These are phyloP conservation scores for Calonectria leucothoes DNA, from an alignment of 2,329 filamentous ascomycete genomes.

Conservation along the genomic window DNA sequence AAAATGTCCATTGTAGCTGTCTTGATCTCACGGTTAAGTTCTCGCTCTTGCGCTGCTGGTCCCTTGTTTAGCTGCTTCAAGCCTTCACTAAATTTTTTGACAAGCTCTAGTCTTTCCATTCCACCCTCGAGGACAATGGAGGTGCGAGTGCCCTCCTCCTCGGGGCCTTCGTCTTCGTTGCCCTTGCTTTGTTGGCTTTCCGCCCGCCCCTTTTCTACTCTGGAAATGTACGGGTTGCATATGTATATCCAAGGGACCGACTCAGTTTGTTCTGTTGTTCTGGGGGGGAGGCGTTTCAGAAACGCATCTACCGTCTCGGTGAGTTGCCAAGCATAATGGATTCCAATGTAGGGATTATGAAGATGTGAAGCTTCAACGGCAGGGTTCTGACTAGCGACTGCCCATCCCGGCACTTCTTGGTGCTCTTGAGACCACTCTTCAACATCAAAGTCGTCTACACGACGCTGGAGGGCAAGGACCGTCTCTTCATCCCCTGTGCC, in stretches of 20 bases:
- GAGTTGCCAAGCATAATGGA: constrained; percentile 69
- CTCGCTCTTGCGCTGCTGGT: constrained; percentile 52
- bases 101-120: constrained; percentile 59
- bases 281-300: constrained; percentile 74
- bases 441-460: constrained; percentile 63
- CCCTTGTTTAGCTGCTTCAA: constrained; percentile 53
- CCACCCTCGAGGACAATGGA: constrained; percentile 65
- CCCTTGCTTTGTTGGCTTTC: constrained; percentile 53
- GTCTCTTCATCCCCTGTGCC: constrained; percentile 65
- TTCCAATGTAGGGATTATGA: constrained; percentile 70
- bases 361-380: constrained; percentile 46
- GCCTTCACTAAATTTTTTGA: constrained; percentile 60
- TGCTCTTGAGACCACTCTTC: constrained; percentile 55
- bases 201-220: constrained; percentile 47
- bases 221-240: constrained; percentile 69
- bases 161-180: constrained; percentile 62
- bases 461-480: constrained; percentile 59
- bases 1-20: constrained; percentile 67
- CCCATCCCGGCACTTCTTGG: constrained; percentile 39
- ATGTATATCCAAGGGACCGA: constrained; percentile 78
- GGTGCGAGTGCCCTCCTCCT: constrained; percentile 58
- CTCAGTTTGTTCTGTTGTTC: constrained; percentile 62
- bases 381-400: constrained; percentile 34
- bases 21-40: constrained; percentile 63
- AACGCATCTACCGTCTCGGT: constrained; percentile 74